phyloP scores from a whole-genome alignment of 2,329 filamentous ascomycete species.

The Arthroderma uncinatum region DNA sequence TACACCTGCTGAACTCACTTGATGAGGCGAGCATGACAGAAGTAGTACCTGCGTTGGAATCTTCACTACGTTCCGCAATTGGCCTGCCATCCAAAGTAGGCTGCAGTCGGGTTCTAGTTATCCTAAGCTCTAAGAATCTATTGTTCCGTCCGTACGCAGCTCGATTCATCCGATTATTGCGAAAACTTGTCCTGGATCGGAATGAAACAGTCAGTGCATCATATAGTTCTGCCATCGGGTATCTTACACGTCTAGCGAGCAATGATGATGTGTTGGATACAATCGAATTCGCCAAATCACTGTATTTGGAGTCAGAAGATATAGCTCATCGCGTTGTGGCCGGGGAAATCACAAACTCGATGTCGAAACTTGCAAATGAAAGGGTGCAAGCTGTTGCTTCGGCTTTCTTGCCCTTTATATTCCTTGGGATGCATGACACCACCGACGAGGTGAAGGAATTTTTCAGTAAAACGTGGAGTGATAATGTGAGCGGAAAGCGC shows the following conservation, averaged over 20 bases:
- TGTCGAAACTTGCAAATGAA: conserved; percentile 80
- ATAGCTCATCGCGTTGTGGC: conserved; percentile 62
- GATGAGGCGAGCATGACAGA: conserved; percentile 67
- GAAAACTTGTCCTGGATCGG: conserved; percentile 74
- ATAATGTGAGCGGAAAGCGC: conserved; percentile 76
- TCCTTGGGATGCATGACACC: conserved; percentile 74
- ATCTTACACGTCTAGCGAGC: conserved; percentile 58
- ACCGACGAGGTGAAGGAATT: conserved; percentile 67
- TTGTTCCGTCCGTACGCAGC: conserved; percentile 66
- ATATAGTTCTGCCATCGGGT: conserved; percentile 78
- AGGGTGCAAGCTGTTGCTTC: conserved; percentile 68
- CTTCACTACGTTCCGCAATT: conserved; percentile 71
- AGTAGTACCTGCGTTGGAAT: conserved; percentile 61
- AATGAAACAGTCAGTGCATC: conserved; percentile 89
- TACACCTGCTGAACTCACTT: conserved; percentile 66
- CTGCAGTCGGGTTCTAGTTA: conserved; percentile 72
- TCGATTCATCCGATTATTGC: conserved; percentile 62
- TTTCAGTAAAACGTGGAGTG: conserved; percentile 79
- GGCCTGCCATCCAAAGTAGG: conserved; percentile 91
- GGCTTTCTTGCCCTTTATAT: conserved; percentile 72
- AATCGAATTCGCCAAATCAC: conserved; percentile 46
- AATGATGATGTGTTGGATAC: conserved; percentile 48
- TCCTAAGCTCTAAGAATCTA: conserved; percentile 65
- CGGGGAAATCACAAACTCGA: conserved; percentile 69
- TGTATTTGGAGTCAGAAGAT: conserved; percentile 77